These are phyloP conservation scores for Zygosaccharomyces bailii DNA, from an alignment of 805 yeast species.

Conservation along the genomic window DNA sequence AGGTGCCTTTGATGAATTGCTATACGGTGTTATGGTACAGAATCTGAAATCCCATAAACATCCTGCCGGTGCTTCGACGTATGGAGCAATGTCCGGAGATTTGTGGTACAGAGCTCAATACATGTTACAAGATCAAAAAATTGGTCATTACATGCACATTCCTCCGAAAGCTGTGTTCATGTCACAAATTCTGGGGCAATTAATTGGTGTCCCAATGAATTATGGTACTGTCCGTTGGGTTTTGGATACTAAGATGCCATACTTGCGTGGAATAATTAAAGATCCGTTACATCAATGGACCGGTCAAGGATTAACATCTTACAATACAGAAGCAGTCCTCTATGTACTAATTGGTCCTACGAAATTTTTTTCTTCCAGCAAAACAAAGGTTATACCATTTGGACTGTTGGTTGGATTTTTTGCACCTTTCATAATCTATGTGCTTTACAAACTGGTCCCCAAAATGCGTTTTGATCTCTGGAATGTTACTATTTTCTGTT, in stretches of 20 bases:
- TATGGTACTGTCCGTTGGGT: conserved; percentile 39
- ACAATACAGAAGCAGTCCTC: conserved; percentile 45
- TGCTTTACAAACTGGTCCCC: conserved; percentile 36
- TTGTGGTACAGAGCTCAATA: conserved; percentile 52
- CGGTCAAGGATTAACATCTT: conserved; percentile 39
- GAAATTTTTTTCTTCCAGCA: conserved; percentile 44
- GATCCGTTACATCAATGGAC: conserved; percentile 43
- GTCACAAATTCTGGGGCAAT: conserved; percentile 39
- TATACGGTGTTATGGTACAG: conserved; percentile 47
- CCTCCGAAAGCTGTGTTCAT: conserved; percentile 60
- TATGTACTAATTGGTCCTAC: conserved; percentile 67
- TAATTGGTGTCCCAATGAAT: conserved; percentile 7
- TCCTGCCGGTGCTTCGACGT: conserved; percentile 48
- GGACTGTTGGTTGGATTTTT: conserved; percentile 54
- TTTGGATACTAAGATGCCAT: conserved; percentile 3
- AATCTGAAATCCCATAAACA: conserved; percentile 32
- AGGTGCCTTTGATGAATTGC: conserved; percentile 49
- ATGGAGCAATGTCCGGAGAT: conserved; percentile 52
- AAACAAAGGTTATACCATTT: conserved; percentile 53
- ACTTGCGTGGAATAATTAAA: conserved; percentile 42
- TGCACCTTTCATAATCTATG: conserved; percentile 43
- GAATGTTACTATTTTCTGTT: conserved; percentile 49
- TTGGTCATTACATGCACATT: conserved; percentile 62
- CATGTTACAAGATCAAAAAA: conserved; percentile 47
- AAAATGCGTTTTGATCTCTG: conserved; percentile 54